Base-by-base conservation (phyloP, 345 rosid genomes). In the Arabidopsis arenosa region DNA sequence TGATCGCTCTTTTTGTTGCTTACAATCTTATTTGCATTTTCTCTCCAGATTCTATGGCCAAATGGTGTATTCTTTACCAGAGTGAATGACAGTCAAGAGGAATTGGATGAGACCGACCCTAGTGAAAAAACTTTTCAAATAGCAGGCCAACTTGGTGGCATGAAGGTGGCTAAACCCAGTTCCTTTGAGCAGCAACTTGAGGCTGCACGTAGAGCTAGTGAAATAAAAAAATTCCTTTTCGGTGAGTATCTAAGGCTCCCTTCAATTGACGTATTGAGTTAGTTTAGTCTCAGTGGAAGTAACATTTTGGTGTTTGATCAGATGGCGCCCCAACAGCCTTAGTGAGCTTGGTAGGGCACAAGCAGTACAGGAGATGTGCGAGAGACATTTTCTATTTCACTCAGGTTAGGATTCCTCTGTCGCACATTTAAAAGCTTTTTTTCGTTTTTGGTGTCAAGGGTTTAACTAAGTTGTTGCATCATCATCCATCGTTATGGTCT, bases 301-400 rank as follows among this genome's bases (percentile, higher is more conserved):
- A 79, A 40, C 37, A 44, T 3, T 40, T 75, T 45, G 18, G 26
- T n/a, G 66, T 80, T 52, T 84, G 67, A 56, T 73, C 85, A 96
- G 99, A 86, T 83, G 98, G 96, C 52, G 92, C 96, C 73, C 99
- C 99, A 15, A 59, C 95, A 33, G 79, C 97, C 43, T 82, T 96
- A 73, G 99, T 96, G 66, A 83, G 98, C 84, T 85, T 96, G 85
- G 86, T 96, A 41, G 99, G 99, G 80, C 66, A 53, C 32, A 96
- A 90, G 35, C 99, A 96, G 70, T 96, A 96, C 85, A 89, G 85
- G 75, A 90, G 96, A 11, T 89, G 99, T 71, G 96, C 98, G 4
- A 85, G 87, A 83, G 99, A 93, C 79, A 93, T 96, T 63, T 96
- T 85, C 80, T 88, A 86, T 77, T 96, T 96, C 84, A 91, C 96